Conservation (phyloP, 306 rosid genomes). For the Dicorynia guianensis region DNA sequence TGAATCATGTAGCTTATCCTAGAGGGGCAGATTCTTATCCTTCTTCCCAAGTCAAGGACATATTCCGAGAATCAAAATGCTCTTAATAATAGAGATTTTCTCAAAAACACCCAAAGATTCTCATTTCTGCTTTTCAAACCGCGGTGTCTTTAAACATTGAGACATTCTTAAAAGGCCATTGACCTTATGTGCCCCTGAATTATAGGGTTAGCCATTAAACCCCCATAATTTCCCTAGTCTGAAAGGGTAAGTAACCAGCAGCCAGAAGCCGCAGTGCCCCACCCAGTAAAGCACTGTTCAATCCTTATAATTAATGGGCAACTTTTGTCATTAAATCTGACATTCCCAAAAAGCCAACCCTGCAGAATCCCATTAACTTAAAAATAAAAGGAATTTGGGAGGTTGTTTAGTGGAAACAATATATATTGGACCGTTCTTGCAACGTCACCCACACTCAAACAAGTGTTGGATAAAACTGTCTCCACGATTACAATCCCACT, state of each 20-base stretch:
- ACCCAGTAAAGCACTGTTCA: slow-evolving; percentile 32
- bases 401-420: slow-evolving; percentile 51
- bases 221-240: not conserved
- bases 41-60: not conserved
- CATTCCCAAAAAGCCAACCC: slow-evolving; percentile 37
- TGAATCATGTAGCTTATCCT: not conserved
- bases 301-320: slow-evolving; percentile 34
- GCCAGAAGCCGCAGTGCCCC: slow-evolving; percentile 3
- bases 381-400: slow-evolving; percentile 21
- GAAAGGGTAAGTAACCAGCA: slow-evolving; percentile 21
- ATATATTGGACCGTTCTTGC: slow-evolving; percentile 41
- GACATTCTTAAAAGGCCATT: slow-evolving; percentile 18
- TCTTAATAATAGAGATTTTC: slow-evolving; percentile 21
- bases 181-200: slow-evolving; percentile 32
- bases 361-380: slow-evolving; percentile 44
- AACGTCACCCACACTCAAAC: slow-evolving; percentile 63
- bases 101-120: slow-evolving; percentile 36
- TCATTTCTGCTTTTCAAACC: slow-evolving; percentile 1
- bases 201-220: slow-evolving; percentile 22
- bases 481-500: slow-evolving; percentile 50
- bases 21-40: not conserved
- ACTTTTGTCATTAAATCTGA: slow-evolving; percentile 42
- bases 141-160: slow-evolving; percentile 2
- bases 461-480: slow-evolving; percentile 47
- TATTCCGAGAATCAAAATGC: not conserved